phyloP scores from a whole-genome alignment of 768 basidiomycete genomes.

The Hemileccinum rubropunctum region DNA sequence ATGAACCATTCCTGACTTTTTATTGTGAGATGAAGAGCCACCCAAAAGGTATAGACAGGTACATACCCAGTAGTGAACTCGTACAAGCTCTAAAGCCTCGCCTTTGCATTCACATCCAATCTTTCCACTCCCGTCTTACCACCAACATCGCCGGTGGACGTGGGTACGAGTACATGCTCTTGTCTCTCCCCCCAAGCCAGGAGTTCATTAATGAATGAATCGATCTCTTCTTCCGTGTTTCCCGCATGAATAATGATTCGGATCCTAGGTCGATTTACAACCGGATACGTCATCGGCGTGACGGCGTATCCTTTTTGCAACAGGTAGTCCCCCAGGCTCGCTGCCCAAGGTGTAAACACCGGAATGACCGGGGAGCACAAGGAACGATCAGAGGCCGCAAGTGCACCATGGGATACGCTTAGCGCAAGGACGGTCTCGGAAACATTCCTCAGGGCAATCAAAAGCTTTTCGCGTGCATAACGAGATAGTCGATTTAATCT shows the following conservation, averaged over 20 bases:
- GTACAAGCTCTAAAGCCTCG: too few species aligned
- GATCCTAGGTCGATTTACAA: constrained; percentile 15
- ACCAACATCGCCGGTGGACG: neutral
- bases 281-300: constrained; percentile 9
- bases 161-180: neutral
- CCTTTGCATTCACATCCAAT: too few species aligned
- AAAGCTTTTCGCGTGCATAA: constrained; percentile 15
- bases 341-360: constrained; percentile 11
- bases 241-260: constrained; percentile 16
- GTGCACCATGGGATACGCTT: neutral
- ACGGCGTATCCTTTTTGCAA: constrained; percentile 14
- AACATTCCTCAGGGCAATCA: neutral
- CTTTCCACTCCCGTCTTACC: neutral
- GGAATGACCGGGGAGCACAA: constrained; percentile 21
- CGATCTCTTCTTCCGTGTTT: constrained; percentile 19
- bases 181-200: constrained; percentile 11
- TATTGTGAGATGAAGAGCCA: too few species aligned
- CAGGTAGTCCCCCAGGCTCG: constrained; percentile 14
- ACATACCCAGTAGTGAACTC: too few species aligned
- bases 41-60: too few species aligned
- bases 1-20: too few species aligned
- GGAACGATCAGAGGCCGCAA: neutral
- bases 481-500: constrained; percentile 3
- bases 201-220: constrained; percentile 7
- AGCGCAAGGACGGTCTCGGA: constrained; percentile 10